Conservation (phyloP, 768 basidiomycete species). For the Tylopilus plumbeoviolaceoides region DNA sequence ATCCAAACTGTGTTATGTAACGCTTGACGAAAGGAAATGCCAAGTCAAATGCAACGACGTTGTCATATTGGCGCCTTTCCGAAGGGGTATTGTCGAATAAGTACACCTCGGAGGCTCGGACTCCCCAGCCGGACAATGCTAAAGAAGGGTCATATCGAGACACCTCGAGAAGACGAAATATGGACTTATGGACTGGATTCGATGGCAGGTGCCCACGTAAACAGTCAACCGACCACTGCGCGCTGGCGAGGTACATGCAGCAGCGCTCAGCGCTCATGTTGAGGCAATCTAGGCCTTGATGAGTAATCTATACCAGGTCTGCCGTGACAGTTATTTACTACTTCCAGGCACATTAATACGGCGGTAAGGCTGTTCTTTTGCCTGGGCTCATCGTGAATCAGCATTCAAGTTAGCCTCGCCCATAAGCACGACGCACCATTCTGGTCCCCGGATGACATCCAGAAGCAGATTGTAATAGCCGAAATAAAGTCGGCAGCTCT, state of each 20-base stretch:
- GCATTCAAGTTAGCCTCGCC: background rate
- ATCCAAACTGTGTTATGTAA: no score
- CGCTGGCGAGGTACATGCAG: no score
- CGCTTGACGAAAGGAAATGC: no score
- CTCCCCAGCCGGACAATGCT: background rate
- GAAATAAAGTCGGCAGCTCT: background rate
- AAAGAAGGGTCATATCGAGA: background rate
- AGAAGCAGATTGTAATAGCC: background rate
- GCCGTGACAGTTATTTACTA: no score
- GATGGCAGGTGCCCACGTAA: background rate
- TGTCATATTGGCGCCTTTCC: no score
- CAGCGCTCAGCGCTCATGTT: background rate
- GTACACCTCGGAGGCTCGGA: background rate
- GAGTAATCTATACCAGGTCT: background rate
- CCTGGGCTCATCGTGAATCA: no score
- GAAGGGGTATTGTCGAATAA: no score
- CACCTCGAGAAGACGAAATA: background rate
- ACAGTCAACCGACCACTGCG: background rate
- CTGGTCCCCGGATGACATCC: background rate
- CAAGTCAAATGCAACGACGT: no score
- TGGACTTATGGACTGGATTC: background rate
- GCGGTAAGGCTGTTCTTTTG: no score
- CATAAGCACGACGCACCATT: background rate
- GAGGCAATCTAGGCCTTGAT: background rate
- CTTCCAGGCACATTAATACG: background rate